A percentile compares a stretch with the other conserved stretches of the same genome.
These are phyloP conservation scores for Drechslerella dactyloides DNA, from an alignment of 2,329 filamentous ascomycete genomes.

Conservation along the genomic window DNA sequence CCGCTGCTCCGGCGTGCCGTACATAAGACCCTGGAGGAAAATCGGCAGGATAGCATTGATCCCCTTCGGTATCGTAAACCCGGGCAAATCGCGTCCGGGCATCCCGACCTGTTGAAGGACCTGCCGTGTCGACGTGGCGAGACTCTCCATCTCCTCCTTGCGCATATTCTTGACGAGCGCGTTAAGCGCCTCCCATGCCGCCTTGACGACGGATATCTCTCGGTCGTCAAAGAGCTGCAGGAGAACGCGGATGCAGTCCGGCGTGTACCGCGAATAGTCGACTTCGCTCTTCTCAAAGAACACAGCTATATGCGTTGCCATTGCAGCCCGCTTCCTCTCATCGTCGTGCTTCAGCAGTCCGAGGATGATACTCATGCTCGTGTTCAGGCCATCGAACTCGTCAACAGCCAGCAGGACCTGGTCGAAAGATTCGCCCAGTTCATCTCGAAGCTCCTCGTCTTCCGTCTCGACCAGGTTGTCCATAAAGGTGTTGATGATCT, in stretches of 20 bases:
- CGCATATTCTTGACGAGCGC: conserved; percentile 86
- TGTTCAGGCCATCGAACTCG: conserved; percentile 93
- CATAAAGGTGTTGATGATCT: conserved; percentile 91
- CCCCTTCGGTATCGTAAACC: conserved; percentile 90
- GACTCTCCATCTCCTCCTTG: conserved; percentile 97
- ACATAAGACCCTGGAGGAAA: conserved; percentile 97
- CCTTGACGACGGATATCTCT: conserved; percentile 82
- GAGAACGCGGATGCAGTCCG: conserved; percentile 87
- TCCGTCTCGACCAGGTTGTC: conserved; percentile 82
- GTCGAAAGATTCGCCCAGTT: conserved; percentile 82
- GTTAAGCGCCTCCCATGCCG: conserved; percentile 83
- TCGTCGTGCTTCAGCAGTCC: conserved; percentile 90
- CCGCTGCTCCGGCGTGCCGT: conserved; percentile 88
- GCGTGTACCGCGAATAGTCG: conserved; percentile 95
- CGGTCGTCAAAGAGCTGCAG: conserved; percentile 90
- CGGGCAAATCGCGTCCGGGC: conserved; percentile 79
- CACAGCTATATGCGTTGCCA: conserved; percentile 77
- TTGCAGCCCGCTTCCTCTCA: conserved; percentile 78
- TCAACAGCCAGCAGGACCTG: conserved; percentile 90
- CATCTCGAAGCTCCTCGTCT: conserved; percentile 74
- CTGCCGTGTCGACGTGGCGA: conserved; percentile 85
- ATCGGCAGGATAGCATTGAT: conserved; percentile 96
- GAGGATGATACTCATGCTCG: conserved; percentile 91
- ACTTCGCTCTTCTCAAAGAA: conserved; percentile 83
- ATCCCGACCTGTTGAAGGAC: conserved; percentile 88